phyloP scores from a whole-genome alignment of 2,329 filamentous ascomycete genomes.

The Colletotrichum sidae region DNA sequence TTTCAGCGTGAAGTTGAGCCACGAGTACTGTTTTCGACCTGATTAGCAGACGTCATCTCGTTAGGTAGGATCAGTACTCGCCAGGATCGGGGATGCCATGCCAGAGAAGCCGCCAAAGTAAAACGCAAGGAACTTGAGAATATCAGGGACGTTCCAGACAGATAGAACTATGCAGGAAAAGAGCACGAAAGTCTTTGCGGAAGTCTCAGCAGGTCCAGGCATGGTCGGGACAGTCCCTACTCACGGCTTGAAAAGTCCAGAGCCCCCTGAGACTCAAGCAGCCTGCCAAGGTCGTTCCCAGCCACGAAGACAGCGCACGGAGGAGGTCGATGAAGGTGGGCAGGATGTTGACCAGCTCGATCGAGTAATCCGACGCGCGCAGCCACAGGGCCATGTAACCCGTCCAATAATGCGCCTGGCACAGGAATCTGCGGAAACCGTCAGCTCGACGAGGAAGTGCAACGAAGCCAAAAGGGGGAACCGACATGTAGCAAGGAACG shows the following conservation, averaged over 20 bases:
- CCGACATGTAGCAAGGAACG: constrained; percentile 39
- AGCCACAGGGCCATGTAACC: constrained; percentile 40
- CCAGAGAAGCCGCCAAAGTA: constrained; percentile 46
- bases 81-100: constrained; percentile 45
- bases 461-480: neutral
- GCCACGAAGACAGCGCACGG: constrained; percentile 43
- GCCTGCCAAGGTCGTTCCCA: constrained; percentile 44
- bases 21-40: constrained; percentile 41
- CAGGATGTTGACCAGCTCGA: constrained; percentile 35
- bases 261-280: constrained; percentile 43
- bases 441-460: fast-evolving
- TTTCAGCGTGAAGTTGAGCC: constrained; percentile 46
- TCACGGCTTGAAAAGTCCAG: constrained; percentile 43
- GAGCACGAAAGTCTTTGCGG: constrained; percentile 36
- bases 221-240: neutral
- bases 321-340: constrained; percentile 43
- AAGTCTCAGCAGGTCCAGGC: neutral
- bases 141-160: constrained; percentile 45
- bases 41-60: neutral
- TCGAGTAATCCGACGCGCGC: constrained; percentile 31
- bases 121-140: constrained; percentile 46
- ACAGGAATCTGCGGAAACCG: constrained; percentile 32
- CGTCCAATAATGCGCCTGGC: constrained; percentile 41
- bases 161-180: constrained; percentile 45
- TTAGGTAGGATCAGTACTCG: neutral